Base-by-base conservation (phyloP, 1,284 basidiomycete species). In the Heterobasidion annosum region DNA sequence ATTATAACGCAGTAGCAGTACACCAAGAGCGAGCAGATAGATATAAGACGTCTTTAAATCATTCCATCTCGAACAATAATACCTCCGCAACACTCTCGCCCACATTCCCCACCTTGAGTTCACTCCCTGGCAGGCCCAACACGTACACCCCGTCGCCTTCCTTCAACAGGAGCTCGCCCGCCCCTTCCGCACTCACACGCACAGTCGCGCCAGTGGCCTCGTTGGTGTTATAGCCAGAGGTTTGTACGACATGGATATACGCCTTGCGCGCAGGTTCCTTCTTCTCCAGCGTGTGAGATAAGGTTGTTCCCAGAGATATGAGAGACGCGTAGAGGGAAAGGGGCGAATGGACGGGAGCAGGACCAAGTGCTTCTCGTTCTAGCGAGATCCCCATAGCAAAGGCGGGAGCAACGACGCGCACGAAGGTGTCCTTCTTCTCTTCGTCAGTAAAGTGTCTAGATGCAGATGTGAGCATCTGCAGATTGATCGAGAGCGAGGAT, bases 121-220 rank as follows among this genome's bases (percentile, higher is more conserved):
- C 73, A 18, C 70, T 70, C 0, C 73, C 77, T 8, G 66, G 58
- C 48, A 70, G 65, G 35, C 77, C 76, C 50, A 66, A 64, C 56
- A 89, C 67, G 64, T 89, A 91, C n/a, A 80, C 80, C 0, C 84
- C 89, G 63, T 90, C 87, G 2, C 87, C 89, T 63, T 88, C 88
- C 43, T 68, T 67, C 56, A 82, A 62, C n/a, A 68, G 65, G 1
- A 75, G 64, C 47, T 73, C 73, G 4, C 67, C 68, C 12, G 70
- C 70, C 15, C 75, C 68, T 4, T 49, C 34, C 7, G 45, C 51
- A 25, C 19, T 46, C 16, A 73, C 66, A 51, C 67, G 74, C 52
- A 88, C 65, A 42, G 68, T 66, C 0, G 77, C 80, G 0, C 85
- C 85, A 1, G 66, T 69, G 0, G 80, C 70, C 25, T 65, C 62